Conservation (phyloP, 2,329 filamentous ascomycete species). For the Penicillium sp. region DNA sequence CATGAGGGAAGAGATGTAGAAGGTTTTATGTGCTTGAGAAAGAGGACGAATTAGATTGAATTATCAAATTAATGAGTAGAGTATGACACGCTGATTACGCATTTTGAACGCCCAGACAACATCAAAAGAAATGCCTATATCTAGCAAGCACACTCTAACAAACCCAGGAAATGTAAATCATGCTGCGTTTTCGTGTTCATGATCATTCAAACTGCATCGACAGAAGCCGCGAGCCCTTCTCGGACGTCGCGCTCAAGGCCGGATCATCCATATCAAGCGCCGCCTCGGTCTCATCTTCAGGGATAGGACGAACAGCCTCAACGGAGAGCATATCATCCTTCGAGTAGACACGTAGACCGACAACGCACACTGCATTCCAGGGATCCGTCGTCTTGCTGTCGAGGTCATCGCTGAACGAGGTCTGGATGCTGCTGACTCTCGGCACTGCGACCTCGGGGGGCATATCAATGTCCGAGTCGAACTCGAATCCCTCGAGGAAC, state of each 20-base stretch:
- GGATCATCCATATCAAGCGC: slow-evolving; percentile 51
- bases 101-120: neutral
- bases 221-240: slow-evolving; percentile 25
- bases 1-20: neutral
- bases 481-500: slow-evolving; percentile 46
- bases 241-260: slow-evolving; percentile 38
- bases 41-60: neutral
- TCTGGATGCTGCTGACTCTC: slow-evolving; percentile 20
- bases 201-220: slow-evolving; percentile 12
- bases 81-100: neutral
- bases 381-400: slow-evolving; percentile 43
- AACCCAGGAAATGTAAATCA: neutral
- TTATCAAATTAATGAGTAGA: slow-evolving; percentile 1
- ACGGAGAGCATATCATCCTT: slow-evolving; percentile 57
- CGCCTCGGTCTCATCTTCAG: slow-evolving; percentile 44
- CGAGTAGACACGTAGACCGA: slow-evolving; percentile 63
- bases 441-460: slow-evolving; percentile 32
- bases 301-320: slow-evolving; percentile 55
- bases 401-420: slow-evolving; percentile 21
- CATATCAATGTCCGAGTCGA: slow-evolving; percentile 50
- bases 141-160: neutral
- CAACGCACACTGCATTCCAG: slow-evolving; percentile 66
- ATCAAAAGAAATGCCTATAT: neutral
- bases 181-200: neutral
- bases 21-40: neutral